Base-by-base conservation (phyloP, 202 grass and related monocot species). In the Setaria viridis region DNA sequence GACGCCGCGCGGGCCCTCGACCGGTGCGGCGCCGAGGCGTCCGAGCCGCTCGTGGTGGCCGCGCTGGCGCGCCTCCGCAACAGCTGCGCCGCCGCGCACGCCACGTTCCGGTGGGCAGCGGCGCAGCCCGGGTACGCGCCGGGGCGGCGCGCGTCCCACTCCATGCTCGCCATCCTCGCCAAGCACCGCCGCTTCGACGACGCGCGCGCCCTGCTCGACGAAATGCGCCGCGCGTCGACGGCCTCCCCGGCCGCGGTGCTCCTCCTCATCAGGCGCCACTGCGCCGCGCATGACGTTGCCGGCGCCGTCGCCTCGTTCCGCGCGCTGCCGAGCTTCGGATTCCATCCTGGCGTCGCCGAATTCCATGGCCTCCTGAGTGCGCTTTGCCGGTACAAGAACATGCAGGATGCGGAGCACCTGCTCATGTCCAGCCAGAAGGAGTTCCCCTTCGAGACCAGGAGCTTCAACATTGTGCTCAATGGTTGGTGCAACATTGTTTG, bases 401-500 rank as follows among this genome's bases (percentile, higher is more conserved):
- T 93, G 9, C 74, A 82, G 78, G 90, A 97, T 17, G 92, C 89
- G 7, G 92, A 97, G 87, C 87, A 97, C 76, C 82, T 97, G 85
- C 81, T 97, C 1, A 49, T 97, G 42, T 91, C 86, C 80, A 91
- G 90, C 60, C 85, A 90, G 67, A 65, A 78, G 19, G 62, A 74
- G 45, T 95, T 93, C 78, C 91, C 88, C 7, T 93, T 95, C 32
- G 85, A 95, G 77, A 95, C 89, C 74, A 95, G 95, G 85, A 94
- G 95, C 77, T 97, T 95, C 35, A 97, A 95, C 85, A 95, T 97
- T 41, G 91, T 95, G 17, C 90, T 97, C 66, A 97, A 91, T 2
- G 92, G 95, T 20, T 97, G 92, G 92, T 91, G 92, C 80, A 93
- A 90, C 74, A 67, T 90, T 43, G 37, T 91, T 67, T 79, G 91